Conservation (phyloP, 2,329 filamentous ascomycete genomes). For the Fusarium austroafricanum region DNA sequence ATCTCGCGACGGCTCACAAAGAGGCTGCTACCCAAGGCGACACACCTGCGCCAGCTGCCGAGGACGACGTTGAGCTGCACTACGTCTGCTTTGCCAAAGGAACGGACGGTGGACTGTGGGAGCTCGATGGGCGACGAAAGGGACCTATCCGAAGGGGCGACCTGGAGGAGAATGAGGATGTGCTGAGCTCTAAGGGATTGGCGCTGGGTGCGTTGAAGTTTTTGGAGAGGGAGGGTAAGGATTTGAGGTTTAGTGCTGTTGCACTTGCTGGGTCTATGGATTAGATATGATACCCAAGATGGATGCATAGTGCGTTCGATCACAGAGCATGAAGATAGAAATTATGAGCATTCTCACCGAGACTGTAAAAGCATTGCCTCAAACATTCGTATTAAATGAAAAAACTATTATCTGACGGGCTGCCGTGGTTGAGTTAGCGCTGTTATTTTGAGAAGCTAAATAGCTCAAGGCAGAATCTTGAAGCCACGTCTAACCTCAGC, state of each 20-base stretch:
- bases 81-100: conserved; percentile 94
- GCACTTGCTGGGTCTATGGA: conserved; percentile 65
- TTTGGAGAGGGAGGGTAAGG: conserved; percentile 65
- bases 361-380: background rate
- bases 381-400: background rate
- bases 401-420: conserved; percentile 2
- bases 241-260: conserved; percentile 70
- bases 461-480: conserved; percentile 23
- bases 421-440: conserved; percentile 2
- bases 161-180: conserved; percentile 72
- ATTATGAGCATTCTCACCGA: background rate
- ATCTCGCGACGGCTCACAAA: conserved; percentile 82
- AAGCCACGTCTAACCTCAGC: conserved; percentile 40
- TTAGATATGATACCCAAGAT: conserved; percentile 48
- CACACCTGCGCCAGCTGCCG: conserved; percentile 79
- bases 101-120: conserved; percentile 71
- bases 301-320: no score
- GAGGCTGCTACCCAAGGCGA: conserved; percentile 82
- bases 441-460: conserved; percentile 4
- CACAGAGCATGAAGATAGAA: background rate
- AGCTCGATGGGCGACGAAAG: conserved; percentile 69
- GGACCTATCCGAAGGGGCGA: conserved; percentile 67
- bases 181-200: conserved; percentile 80
- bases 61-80: conserved; percentile 90
- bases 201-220: conserved; percentile 73